A percentile compares a stretch with the other conserved stretches of the same genome.
These are phyloP conservation scores for Fusarium scirpi DNA, from an alignment of 2,329 filamentous ascomycete species.

Conservation along the genomic window DNA sequence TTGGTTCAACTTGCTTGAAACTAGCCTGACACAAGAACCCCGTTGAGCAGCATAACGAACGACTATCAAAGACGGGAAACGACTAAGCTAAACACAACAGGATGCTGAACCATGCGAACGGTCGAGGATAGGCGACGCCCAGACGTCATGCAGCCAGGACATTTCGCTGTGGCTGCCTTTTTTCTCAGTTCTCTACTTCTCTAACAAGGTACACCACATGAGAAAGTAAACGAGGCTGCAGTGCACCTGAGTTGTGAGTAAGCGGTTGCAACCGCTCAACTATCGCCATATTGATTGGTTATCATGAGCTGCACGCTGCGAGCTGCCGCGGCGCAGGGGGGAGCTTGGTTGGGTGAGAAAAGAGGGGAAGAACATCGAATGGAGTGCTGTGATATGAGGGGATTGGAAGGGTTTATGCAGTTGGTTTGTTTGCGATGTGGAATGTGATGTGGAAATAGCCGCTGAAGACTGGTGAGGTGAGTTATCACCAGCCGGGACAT, in stretches of 20 bases:
- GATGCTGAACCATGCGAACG: slow-evolving; percentile 24
- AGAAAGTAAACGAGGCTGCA: slow-evolving; percentile 41
- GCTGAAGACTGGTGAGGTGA: background rate
- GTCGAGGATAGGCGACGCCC: slow-evolving; percentile 12
- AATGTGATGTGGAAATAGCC: slow-evolving; percentile 13
- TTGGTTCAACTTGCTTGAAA: slow-evolving; percentile 27
- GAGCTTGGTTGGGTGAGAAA: slow-evolving; percentile 21
- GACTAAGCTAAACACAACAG: slow-evolving; percentile 21
- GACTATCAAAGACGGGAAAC: slow-evolving; percentile 18
- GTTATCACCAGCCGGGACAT: background rate
- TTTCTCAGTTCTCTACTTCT: slow-evolving; percentile 2
- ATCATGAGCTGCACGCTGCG: slow-evolving; percentile 16
- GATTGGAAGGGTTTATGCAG: slow-evolving; percentile 23
- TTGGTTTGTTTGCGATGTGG: background rate
- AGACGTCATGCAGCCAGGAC: slow-evolving; percentile 28
- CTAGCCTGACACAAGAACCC: slow-evolving; percentile 19
- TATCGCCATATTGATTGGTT: slow-evolving; percentile 29
- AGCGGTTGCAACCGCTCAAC: slow-evolving; percentile 11
- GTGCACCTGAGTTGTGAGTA: slow-evolving; percentile 16
- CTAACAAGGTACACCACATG: background rate
- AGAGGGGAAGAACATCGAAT: slow-evolving; percentile 7
- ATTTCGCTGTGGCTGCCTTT: slow-evolving; percentile 29
- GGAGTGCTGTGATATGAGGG: slow-evolving; percentile 22
- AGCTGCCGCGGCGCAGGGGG: slow-evolving; percentile 21
- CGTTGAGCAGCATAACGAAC: slow-evolving; percentile 2